Conservation (phyloP, 306 rosid species). For the Cicer bijugum region DNA sequence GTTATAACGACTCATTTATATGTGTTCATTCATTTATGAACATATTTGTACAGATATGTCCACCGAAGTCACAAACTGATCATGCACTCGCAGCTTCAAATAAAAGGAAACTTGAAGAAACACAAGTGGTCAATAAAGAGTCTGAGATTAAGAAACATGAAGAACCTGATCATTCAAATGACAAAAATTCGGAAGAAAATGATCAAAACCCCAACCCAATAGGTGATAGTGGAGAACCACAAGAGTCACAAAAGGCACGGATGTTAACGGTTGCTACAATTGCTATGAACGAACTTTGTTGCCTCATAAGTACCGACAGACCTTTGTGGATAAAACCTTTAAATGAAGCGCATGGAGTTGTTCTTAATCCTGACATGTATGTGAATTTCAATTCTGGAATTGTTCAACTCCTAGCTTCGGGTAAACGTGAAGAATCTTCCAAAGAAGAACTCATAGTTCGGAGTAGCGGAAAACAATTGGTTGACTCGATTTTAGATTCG, state of each 20-base stretch:
- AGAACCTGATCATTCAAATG: no score
- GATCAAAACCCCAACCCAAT: neutral
- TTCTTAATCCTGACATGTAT: neutral
- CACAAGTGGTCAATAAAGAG: neutral
- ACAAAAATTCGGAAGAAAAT: no score
- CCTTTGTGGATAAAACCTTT: neutral
- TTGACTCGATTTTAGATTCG: conserved; percentile 56
- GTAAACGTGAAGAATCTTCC: conserved; percentile 54
- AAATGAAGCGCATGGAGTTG: neutral
- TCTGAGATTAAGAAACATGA: no score
- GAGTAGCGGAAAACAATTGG: conserved; percentile 50
- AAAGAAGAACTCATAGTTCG: conserved; percentile 53
- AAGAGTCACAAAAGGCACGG: no score
- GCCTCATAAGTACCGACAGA: neutral
- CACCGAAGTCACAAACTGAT: no score
- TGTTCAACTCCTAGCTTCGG: neutral
- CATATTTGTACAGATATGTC: no score
- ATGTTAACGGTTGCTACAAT: no score
- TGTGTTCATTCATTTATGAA: no score
- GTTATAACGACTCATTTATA: no score
- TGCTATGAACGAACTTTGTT: no score
- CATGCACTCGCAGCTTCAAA: neutral
- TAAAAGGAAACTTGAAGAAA: neutral
- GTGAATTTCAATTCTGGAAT: neutral
- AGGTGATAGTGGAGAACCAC: neutral